Evolutionary conservation across 2,329 filamentous ascomycete species (phyloP).

Genomic region (Verticillium klebahnii): DNA sequence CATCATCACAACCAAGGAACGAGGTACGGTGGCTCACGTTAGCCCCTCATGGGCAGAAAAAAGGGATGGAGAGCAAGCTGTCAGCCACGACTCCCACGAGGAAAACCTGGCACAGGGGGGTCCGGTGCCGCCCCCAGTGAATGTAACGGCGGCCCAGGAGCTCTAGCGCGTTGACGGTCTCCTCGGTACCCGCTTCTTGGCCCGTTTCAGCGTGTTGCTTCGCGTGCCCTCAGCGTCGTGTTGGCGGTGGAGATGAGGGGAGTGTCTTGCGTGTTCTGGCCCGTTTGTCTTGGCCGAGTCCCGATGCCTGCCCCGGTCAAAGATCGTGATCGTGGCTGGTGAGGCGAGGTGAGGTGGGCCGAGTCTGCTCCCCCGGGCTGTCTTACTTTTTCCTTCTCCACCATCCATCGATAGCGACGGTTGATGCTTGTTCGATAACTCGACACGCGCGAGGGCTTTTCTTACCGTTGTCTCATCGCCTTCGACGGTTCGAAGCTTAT

Average conservation of each 20-base stretch:
- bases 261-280: background rate
- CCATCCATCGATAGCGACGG: background rate
- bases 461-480: background rate
- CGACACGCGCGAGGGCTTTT: background rate
- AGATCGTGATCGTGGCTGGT: background rate
- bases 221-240: background rate
- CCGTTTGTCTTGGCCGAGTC: background rate
- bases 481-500: background rate
- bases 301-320: background rate
- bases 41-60: background rate
- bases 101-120: background rate
- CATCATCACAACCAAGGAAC: too few relatives aligned
- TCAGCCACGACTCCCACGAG: background rate
- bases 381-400: background rate
- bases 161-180: background rate
- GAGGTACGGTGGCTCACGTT: too few relatives aligned
- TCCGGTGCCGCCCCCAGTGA: background rate
- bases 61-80: background rate
- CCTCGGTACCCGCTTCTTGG: background rate
- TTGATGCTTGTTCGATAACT: background rate
- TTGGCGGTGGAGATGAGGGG: background rate
- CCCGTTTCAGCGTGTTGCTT: background rate
- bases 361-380: background rate
- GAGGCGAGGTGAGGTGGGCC: background rate
- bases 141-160: background rate